phyloP scores from a whole-genome alignment of 1,284 basidiomycete species.

The Cutaneotrichosporon dermatis region DNA sequence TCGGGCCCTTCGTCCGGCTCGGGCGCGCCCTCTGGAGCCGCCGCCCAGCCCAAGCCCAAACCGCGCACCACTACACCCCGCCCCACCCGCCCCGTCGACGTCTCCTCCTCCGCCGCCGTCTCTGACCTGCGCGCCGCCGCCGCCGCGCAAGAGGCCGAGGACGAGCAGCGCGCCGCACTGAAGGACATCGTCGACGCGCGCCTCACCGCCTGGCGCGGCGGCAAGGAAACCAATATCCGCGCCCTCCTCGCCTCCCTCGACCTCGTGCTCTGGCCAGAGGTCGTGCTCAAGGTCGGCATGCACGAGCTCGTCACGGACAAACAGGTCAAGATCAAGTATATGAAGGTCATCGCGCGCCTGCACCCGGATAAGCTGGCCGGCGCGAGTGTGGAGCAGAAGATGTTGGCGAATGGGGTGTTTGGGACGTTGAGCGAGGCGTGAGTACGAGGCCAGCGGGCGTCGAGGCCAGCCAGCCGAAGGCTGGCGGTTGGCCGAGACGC shows the following conservation, averaged over 20 bases:
- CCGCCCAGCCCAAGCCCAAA: background rate
- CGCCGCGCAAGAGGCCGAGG: conserved; percentile 69
- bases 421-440: conserved; percentile 71
- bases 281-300: conserved; percentile 70
- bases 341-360: conserved; percentile 81
- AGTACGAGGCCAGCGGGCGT: conserved; percentile 16
- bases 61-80: conserved; percentile 5
- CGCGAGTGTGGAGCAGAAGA: conserved; percentile 84
- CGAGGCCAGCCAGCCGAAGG: no score
- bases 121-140: conserved; percentile 62
- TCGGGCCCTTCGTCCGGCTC: no score
- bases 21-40: no score
- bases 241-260: conserved; percentile 85
- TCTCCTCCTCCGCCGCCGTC: conserved; percentile 57
- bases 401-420: conserved; percentile 92
- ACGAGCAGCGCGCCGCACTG: conserved; percentile 61
- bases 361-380: conserved; percentile 95
- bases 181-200: conserved; percentile 81
- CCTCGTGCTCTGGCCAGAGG: conserved; percentile 57
- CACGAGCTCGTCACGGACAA: conserved; percentile 76
- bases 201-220: conserved; percentile 72
- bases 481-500: no score
- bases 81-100: conserved; percentile 17
- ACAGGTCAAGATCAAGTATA: conserved; percentile 90
- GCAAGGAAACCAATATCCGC: conserved; percentile 87